Evolutionary conservation across 257 asterid species (phyloP), one percentile per base, ranked within the genome.

Genomic region (Plantago elongata): DNA sequence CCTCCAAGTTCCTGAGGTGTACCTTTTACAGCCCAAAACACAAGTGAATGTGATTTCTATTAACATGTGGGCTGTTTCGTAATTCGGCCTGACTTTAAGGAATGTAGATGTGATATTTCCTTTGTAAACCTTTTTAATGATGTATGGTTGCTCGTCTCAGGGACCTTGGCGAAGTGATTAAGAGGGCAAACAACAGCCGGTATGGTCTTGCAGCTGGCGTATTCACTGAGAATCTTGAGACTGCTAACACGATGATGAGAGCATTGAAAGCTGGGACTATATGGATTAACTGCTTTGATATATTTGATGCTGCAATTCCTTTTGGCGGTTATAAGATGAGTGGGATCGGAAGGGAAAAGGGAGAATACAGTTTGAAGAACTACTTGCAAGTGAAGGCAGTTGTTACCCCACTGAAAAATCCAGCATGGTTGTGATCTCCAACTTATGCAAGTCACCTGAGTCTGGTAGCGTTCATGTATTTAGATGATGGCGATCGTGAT

Each of bases 281-380:
- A 6, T 89, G 92, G 95, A 80, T 87, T 14, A 93, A 93, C 58
- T 78, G 86, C 75, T 93, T 80, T n/a, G 95, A 93, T 63, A 74
- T 63, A 1, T 93, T 93, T 54, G 97, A 93, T 70, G 99, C 97
- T 46, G 69, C 97, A 13, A 93, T 93, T 47, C 99, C 99, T 27
- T 87, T 87, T 45, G 99, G 97, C 57, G 99, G 97, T 13, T 93
- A 93, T 69, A 93, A 93, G 80, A 86, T 86, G 97, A 93, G 96
- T 50, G 97, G 99, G 13, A 81, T 81, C 2, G 99, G 99, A 38
- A 77, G 99, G 78, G 96, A 92, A 54, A 92, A 86, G 77, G 95
- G 97, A 12, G 94, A 83, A 66, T 92, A 89, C 78, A 76, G 95
- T 73, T 89, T 89, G 65, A 89, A 80, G 83, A 89, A 82, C 57